phyloP scores from a whole-genome alignment of 176 grass and related monocot genomes.

The Areca catechu region DNA sequence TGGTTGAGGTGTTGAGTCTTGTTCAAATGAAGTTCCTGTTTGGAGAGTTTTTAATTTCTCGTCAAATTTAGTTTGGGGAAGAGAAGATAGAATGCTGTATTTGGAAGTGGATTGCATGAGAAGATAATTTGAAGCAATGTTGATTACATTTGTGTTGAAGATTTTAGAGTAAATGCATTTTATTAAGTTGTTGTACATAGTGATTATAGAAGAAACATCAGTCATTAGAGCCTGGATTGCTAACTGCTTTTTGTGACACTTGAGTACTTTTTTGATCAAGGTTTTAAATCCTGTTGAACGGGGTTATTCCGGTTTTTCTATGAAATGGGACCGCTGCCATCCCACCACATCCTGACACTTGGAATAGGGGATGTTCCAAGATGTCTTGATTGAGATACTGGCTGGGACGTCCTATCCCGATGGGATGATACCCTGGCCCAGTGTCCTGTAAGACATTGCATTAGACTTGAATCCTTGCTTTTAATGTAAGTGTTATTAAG shows the following conservation, averaged over 20 bases:
- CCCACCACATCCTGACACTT: too few species aligned
- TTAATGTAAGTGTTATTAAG: conserved; percentile 57
- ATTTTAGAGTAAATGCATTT: conserved; percentile 46
- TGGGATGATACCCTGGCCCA: too few species aligned
- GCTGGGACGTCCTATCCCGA: too few species aligned
- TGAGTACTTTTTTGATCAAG: conserved; percentile 45
- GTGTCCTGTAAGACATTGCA: too few species aligned
- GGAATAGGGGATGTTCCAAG: too few species aligned
- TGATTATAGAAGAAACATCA: conserved; percentile 41
- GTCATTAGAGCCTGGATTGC: conserved; percentile 43
- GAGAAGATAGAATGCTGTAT: conserved; percentile 43
- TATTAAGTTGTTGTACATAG: conserved; percentile 41
- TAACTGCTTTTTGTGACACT: conserved; percentile 48
- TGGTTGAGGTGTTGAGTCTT: conserved; percentile 60
- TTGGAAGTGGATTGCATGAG: conserved; percentile 39
- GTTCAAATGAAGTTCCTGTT: conserved; percentile 51
- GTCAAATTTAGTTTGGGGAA: conserved; percentile 64
- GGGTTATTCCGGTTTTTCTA: too few species aligned
- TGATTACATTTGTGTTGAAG: conserved; percentile 28
- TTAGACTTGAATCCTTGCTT: too few species aligned
- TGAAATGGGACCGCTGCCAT: too few species aligned
- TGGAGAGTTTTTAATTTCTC: too few species aligned
- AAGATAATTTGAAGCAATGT: conserved; percentile 70
- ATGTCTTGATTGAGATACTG: too few species aligned
- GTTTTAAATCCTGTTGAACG: too few species aligned